Base-by-base conservation (phyloP, 2,329 filamentous ascomycete species). In the Biscogniauxia sp. region DNA sequence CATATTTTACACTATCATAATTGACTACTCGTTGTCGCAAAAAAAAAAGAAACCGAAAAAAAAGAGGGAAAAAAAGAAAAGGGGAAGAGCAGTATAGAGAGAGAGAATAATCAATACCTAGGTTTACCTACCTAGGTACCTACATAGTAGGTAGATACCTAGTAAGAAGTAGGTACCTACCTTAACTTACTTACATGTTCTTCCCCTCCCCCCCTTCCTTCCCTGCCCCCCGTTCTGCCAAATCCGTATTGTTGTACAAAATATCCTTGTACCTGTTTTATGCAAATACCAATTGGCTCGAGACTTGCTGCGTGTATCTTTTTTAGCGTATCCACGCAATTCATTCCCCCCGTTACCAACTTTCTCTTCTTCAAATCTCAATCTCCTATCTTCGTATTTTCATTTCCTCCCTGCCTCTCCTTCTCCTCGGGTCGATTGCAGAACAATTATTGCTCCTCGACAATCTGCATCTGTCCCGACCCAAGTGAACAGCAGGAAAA, bases 301-400 rank as follows among this genome's bases (percentile, higher is more conserved):
- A 45, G 37, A 45, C 5, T n/a, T 45, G 15, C 17, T 45, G 37
- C 37, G 11, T 45, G 11, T 45, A 45, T 45, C 15, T 45, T 45
- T 45, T 45, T 45, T 45, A 45, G 9, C 52, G 52, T 54, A 54
- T 37, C 25, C 52, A 54, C 25, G 52, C 32, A 54, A 13, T 28
- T 50, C 37, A 26, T 15, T 56, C 55, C 49, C 23, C 50, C 55
- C 50, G 25, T 57, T 45, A 20, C 26, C 28, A 32, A 52, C 58
- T 23, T 54, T 45, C 53, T 53, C 56, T 56, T 61, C 54, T 58
- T 55, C 60, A 59, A 26, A 56, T 61, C 60, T 59, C 56, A 53
- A 20, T 57, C 55, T 52, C 52, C 52, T 61, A 23, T 55, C 49
- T 56, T 61, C 58, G 53, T 55, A 60, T 53, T 56, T 41, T 56